Evolutionary conservation across 148 eudicot species (phyloP), one percentile per base, ranked within the genome.

Genomic region (Vaccinium corymbosum): DNA sequence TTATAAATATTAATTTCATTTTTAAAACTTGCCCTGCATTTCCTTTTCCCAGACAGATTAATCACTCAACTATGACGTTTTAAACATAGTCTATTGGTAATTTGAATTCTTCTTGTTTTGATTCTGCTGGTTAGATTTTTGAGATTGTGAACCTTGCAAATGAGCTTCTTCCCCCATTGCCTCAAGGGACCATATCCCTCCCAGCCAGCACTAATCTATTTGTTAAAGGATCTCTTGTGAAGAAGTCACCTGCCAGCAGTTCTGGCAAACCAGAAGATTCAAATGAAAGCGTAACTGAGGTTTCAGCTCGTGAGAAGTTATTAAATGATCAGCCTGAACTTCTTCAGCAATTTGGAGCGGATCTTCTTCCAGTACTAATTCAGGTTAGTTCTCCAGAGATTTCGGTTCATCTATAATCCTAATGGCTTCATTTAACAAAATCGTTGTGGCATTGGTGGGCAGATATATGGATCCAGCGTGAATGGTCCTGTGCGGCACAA

Each of bases 61-160:
- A 61, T 72, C 19, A 80, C 38, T 42, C 6, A 53, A 29, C 15
- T 68, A 17, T n/a, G 35, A 35, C n/a, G n/a, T 55, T 29, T 42
- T 25, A 42, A 13, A 16, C 42, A 13, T 71, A 20, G 9, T 73
- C 70, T 56, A 48, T 1, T 27, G 71, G 49, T 57, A 15, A 55
- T 35, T 17, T 53, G 17, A 84, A 42, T 81, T 7, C 15, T 82
- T 84, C 35, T 20, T 27, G 9, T 62, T 79, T 3, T 75, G 82
- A 49, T 73, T 76, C 57, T 55, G 20, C 55, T 52, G 35, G 53
- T 49, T 87, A 97, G 99, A 92, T 97, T 85, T 95, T 92, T 90
- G 99, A 97, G 93, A 94, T 97, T 83, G 93, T 97, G 91, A 97
- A 94, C 90, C 92, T 97, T 80, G 95, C 98, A 91, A 97, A 97